These are phyloP conservation scores for Penicillium waksmanii DNA, from an alignment of 495 filamentous ascomycete genomes.

Conservation along the genomic window DNA sequence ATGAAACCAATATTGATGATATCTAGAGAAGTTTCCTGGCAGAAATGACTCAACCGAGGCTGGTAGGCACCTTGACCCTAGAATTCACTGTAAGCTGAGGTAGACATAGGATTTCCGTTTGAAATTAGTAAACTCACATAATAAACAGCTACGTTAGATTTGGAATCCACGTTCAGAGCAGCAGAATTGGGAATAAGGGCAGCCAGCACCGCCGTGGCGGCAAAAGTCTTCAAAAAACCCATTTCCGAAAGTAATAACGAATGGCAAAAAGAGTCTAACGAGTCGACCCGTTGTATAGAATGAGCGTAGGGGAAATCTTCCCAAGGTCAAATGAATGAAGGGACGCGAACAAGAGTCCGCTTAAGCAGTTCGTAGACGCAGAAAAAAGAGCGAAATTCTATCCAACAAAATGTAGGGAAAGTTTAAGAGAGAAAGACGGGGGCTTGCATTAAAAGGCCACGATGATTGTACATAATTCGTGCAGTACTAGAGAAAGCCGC, in stretches of 20 bases:
- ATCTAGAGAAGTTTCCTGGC: conserved; percentile 61
- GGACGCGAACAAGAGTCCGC: conserved; percentile 38
- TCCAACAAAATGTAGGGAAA: neutral
- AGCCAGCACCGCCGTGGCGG: conserved; percentile 34
- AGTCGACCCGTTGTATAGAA: conserved; percentile 21
- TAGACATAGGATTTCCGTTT: neutral
- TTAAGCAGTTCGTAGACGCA: neutral
- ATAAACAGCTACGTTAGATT: conserved; percentile 67
- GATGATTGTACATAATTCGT: neutral
- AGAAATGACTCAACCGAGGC: conserved; percentile 57
- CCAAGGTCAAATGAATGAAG: conserved; percentile 40
- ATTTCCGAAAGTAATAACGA: conserved; percentile 37
- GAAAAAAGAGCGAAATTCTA: neutral
- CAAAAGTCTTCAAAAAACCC: conserved; percentile 32
- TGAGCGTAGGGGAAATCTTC: conserved; percentile 18
- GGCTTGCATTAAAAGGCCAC: neutral
- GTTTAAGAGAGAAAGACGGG: neutral
- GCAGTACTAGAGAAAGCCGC: neutral
- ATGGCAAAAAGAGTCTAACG: conserved; percentile 24
- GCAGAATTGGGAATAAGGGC: conserved; percentile 35
- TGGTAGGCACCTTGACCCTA: conserved; percentile 57
- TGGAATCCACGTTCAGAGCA: conserved; percentile 52
- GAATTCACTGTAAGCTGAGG: conserved; percentile 7
- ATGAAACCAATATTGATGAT: conserved; percentile 72
- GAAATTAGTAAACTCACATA: conserved; percentile 49